phyloP scores from a whole-genome alignment of 2,329 filamentous ascomycete species.

The Neospermospora avenae region DNA sequence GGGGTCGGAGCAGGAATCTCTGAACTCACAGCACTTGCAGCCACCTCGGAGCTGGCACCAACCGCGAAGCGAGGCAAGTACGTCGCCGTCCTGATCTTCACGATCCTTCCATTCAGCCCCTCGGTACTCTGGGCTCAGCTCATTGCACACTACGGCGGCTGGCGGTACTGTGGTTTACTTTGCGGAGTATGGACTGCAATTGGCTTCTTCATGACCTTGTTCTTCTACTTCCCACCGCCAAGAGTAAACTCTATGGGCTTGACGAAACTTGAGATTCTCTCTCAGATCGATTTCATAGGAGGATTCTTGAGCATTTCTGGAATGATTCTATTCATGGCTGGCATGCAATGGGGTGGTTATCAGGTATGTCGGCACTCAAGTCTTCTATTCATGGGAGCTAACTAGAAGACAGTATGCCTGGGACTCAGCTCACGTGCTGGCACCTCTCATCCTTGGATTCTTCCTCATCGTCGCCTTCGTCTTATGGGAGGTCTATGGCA shows the following conservation, averaged over 20 bases:
- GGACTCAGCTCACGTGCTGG: conserved; percentile 52
- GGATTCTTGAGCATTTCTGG: conserved; percentile 48
- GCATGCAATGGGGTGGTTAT: conserved; percentile 55
- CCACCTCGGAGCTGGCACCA: conserved; percentile 64
- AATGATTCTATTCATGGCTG: conserved; percentile 49
- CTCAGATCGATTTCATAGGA: conserved; percentile 48
- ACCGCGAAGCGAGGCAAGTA: conserved; percentile 60
- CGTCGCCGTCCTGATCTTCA: conserved; percentile 55
- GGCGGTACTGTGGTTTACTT: conserved; percentile 53
- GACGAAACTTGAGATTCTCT: conserved; percentile 39
- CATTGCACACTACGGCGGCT: conserved; percentile 44
- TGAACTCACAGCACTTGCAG: conserved; percentile 65
- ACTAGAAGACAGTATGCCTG: conserved; percentile 44
- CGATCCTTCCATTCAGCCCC: conserved; percentile 58
- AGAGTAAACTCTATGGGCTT: conserved; percentile 41
- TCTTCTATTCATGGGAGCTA: neutral
- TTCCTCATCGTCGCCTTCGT: conserved; percentile 45
- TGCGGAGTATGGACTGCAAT: conserved; percentile 49
- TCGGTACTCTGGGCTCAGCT: conserved; percentile 59
- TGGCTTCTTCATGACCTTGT: conserved; percentile 47
- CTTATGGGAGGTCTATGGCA: conserved; percentile 50
- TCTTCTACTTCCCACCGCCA: conserved; percentile 54
- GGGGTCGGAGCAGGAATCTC: conserved; percentile 65
- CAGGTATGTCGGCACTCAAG: conserved; percentile 11
- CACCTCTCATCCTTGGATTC: conserved; percentile 49